Conservation (phyloP, 257 asterid genomes). For the Agastache rugosa region DNA sequence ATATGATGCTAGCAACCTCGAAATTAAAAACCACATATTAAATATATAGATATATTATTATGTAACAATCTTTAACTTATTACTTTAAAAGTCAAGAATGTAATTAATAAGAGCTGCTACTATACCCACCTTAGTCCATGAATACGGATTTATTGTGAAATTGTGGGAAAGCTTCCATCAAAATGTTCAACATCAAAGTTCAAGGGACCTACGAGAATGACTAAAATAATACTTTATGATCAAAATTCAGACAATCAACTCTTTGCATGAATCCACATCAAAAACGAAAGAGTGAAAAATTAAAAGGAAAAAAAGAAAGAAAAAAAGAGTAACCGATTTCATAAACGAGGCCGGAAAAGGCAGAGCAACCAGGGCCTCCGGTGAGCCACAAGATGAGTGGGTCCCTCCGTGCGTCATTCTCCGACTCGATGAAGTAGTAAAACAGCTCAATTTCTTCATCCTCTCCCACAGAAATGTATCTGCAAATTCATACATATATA, state of each 20-base stretch:
- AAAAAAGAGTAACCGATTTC: background rate
- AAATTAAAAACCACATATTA: background rate
- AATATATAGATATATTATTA: background rate
- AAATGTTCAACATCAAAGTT: constrained; percentile 39
- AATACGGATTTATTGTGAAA: constrained; percentile 47
- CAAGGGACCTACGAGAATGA: constrained; percentile 49
- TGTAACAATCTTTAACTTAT: too few species aligned
- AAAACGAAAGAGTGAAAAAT: too few species aligned
- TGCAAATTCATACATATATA: background rate
- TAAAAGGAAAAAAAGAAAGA: background rate
- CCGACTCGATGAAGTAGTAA: constrained; percentile 32
- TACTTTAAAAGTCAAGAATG: background rate
- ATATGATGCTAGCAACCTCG: constrained; percentile 53
- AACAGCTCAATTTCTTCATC: constrained; percentile 15
- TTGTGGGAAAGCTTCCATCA: constrained; percentile 55
- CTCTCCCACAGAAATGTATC: constrained; percentile 18
- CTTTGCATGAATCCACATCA: too few species aligned
- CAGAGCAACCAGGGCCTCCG: constrained; percentile 36
- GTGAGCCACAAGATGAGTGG: constrained; percentile 25
- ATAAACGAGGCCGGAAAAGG: constrained; percentile 22
- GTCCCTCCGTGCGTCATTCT: background rate
- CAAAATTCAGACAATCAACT: too few species aligned
- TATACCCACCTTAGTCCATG: constrained; percentile 66
- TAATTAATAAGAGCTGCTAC: background rate
- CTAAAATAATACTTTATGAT: too few species aligned